Percentiles rank a stretch among this genome's conserved stretches.
Evolutionary conservation across 164 flowering plant genomes (phyloP).

Genomic region (Buxus sempervirens): DNA sequence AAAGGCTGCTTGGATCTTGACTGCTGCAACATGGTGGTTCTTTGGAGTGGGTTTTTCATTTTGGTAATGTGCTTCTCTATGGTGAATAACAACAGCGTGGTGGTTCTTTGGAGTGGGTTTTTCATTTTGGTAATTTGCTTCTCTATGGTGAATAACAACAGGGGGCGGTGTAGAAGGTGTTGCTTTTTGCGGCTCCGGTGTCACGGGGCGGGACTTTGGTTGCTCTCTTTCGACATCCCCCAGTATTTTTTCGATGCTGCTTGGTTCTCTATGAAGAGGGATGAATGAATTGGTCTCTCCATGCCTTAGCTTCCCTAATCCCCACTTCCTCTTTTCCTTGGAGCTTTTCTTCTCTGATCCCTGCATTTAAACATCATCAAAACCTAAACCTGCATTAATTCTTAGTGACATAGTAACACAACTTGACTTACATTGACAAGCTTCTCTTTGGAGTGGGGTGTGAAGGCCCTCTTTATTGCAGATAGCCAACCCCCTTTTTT

Average conservation of each 20-base stretch:
- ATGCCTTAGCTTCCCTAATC: slow-evolving; percentile 44
- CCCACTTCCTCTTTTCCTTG: slow-evolving; percentile 65
- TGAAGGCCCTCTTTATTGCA: slow-evolving; percentile 78
- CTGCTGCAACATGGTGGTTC: slow-evolving; percentile 60
- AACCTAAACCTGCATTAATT: too few relatives aligned
- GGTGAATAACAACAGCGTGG: too few relatives aligned
- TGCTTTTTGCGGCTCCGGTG: slow-evolving; percentile 33
- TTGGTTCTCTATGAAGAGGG: slow-evolving; percentile 76
- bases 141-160: slow-evolving; percentile 19
- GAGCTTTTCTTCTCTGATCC: slow-evolving; percentile 45
- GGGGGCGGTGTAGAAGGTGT: slow-evolving; percentile 22
- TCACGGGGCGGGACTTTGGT: slow-evolving; percentile 28
- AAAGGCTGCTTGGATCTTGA: slow-evolving; percentile 81
- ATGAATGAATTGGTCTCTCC: slow-evolving; percentile 71
- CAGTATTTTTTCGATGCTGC: slow-evolving; percentile 88
- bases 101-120: slow-evolving; percentile 49
- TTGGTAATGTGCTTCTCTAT: too few relatives aligned
- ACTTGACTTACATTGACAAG: slow-evolving; percentile 42
- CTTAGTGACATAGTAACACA: too few relatives aligned
- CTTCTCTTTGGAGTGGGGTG: slow-evolving; percentile 67
- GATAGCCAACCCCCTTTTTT: slow-evolving; percentile 86
- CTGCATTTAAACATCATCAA: slow-evolving; percentile 25
- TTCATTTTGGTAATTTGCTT: slow-evolving; percentile 30
- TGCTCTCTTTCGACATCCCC: slow-evolving; percentile 82
- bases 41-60: slow-evolving; percentile 50